Evolutionary conservation across 2,329 filamentous ascomycete genomes (phyloP), one percentile per base, ranked within the genome.

Genomic region (Emergomyces orientalis): DNA sequence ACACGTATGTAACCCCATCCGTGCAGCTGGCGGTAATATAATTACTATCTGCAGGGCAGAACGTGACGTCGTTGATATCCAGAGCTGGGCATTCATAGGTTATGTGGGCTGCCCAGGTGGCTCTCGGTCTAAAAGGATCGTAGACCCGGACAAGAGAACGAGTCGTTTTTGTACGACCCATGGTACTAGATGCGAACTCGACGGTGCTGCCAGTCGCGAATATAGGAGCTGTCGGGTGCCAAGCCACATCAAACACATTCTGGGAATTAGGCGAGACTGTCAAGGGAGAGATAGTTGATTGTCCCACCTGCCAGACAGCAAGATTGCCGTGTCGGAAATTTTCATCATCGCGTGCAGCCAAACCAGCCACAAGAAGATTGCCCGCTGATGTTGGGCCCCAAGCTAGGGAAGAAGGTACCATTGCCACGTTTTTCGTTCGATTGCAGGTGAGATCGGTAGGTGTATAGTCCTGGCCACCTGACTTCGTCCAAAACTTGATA

Each of bases 61-160:
- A 82, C 0, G 81, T 74, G 0, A 86, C 75, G 63, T 86, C 83
- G 62, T 86, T 87, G 67, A 87, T 85, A 69, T 87, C 85, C 8
- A 79, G 68, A 0, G 84, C 84, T 30, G 79, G 79, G 66, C 84
- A 86, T 58, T 85, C 80, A 45, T 83, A 77, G 63, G 81, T 79
- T 30, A 72, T 73, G 34, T 69, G 71, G 49, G 71, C 74, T 62
- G 70, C 45, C 22, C 45, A 27, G 22, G 9, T 49, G 22, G 22
- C 45, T 22, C 14, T 72, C n/a, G 66, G 66, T 30, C 66, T 68
- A 5, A 74, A 69, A 1, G 77, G 72, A 13, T 81, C 78, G 66
- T 82, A 86, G 2, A 84, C 72, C 3, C 82, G 79, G 2, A 87
- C 75, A 1, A 81, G 72, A 1, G 82, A 84, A 9, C 78, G 77